Base-by-base conservation (phyloP, 2,329 filamentous ascomycete genomes). In the Keithomyces neogunnii region DNA sequence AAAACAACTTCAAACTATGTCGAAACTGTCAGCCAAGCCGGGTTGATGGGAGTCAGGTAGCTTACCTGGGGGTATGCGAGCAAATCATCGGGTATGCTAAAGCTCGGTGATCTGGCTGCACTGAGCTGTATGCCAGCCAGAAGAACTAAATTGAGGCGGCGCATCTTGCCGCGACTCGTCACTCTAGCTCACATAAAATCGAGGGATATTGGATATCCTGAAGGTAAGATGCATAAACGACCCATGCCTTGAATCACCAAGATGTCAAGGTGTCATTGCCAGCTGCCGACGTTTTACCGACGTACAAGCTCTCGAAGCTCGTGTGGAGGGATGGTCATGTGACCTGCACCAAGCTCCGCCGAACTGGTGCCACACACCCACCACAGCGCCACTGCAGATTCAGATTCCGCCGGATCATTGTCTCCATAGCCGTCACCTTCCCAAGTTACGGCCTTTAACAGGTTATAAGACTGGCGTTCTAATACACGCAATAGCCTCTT, bases 71-170 rank as follows among this genome's bases (percentile, higher is more conserved):
- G 91, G 69, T 86, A 89, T 19, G 89, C 89, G 51, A 95, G 77
- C 48, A 96, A 69, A 65, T 96, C 91, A 64, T 95, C 89, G 62
- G 93, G 84, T 51, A 95, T 87, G 70, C 85, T 95, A 73, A 96
- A 96, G 50, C 74, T 71, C 6, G 71, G 73, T 45, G 77, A 74
- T 45, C 74, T 73, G 58, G 77, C 78, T 56, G 59, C 61, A 59
- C 67, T 70, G 32, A 78, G 69, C 65, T 70, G 74, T 57, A 72
- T 58, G 47, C 63, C 62, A 44, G 70, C 71, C 52, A 80, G 62
- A 45, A 80, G 59, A 11, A 71, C 57, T 49, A 78, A 52, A 52
- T 69, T 66, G 59, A 70, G 63, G 64, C 71, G 73, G 70, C 76
- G 75, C 79, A 82, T 82, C 51, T 58, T 67, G 64, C 60, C 64